phyloP scores from a whole-genome alignment of 495 filamentous ascomycete genomes.

The Hypoxylon lienhwacheense region DNA sequence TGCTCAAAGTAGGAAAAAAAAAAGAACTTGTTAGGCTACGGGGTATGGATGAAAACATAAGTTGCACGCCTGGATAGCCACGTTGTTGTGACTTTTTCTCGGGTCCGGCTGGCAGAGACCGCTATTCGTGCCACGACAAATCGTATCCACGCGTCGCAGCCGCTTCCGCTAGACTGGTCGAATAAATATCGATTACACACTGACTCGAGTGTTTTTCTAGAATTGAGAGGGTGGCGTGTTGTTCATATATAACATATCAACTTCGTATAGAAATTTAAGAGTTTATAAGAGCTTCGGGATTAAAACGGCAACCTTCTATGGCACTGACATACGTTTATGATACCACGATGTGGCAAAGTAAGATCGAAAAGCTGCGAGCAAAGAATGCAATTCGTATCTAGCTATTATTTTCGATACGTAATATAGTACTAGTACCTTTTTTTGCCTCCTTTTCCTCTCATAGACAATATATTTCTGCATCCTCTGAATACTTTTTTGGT shows the following conservation, averaged over 20 bases:
- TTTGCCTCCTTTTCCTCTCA: too few relatives aligned
- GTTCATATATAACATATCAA: conserved; percentile 6
- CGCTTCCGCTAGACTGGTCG: conserved; percentile 6
- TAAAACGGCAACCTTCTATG: background rate
- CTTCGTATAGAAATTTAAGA: background rate
- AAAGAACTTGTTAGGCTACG: conserved; percentile 1
- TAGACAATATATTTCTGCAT: too few relatives aligned
- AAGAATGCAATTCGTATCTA: too few relatives aligned
- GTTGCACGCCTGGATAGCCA: conserved; percentile 18
- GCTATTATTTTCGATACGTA: too few relatives aligned
- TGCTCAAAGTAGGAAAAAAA: conserved; percentile 4
- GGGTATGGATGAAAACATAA: conserved; percentile 2
- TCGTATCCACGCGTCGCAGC: conserved; percentile 11
- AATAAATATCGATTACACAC: conserved; percentile 10
- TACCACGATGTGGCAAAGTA: too few relatives aligned
- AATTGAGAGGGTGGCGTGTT: conserved; percentile 12
- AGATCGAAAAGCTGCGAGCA: too few relatives aligned
- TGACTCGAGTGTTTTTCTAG: conserved; percentile 22
- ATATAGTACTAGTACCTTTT: too few relatives aligned
- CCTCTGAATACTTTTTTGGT: too few relatives aligned
- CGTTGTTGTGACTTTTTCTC: conserved; percentile 21
- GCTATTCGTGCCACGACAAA: conserved; percentile 33
- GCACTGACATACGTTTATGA: too few relatives aligned
- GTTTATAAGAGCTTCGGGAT: background rate
- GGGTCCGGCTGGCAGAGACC: conserved; percentile 3